These are phyloP conservation scores for Citrullus colocynthis DNA, from an alignment of 306 rosid genomes.

Conservation along the genomic window DNA sequence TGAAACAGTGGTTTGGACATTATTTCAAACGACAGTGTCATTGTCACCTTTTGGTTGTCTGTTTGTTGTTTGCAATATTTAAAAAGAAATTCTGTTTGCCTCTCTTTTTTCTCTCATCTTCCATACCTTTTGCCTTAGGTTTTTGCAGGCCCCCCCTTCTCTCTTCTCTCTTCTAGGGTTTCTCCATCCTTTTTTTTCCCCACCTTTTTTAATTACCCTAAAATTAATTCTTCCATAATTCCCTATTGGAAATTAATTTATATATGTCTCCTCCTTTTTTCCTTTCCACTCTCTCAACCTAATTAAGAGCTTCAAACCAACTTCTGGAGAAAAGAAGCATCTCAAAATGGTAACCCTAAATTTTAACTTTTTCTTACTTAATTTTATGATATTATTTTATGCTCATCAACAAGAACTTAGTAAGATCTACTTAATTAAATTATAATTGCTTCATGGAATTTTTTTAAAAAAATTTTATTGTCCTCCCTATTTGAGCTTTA, in stretches of 20 bases:
- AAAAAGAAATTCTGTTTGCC: slow-evolving; percentile 59
- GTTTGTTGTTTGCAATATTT: slow-evolving; percentile 13
- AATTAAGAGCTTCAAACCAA: no score
- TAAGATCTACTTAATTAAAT: not conserved
- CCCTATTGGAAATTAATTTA: no score
- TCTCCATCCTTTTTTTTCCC: not conserved
- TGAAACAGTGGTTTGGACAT: not conserved
- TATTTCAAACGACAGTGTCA: not conserved
- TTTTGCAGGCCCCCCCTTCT: slow-evolving; percentile 25
- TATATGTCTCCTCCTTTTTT: no score
- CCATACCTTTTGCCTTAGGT: slow-evolving; percentile 28
- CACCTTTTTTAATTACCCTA: no score
- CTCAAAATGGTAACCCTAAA: not conserved
- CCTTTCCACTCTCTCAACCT: no score
- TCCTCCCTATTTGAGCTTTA: not conserved
- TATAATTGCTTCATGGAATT: no score
- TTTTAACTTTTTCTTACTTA: not conserved
- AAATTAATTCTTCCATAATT: no score
- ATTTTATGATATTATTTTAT: not conserved
- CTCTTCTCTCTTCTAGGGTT: not conserved
- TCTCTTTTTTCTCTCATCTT: slow-evolving; percentile 2
- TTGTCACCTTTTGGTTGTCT: slow-evolving; percentile 13
- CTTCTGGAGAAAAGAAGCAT: no score
- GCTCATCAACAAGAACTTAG: not conserved
- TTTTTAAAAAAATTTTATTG: not conserved